Evolutionary conservation across 257 asterid genomes (phyloP).

Genomic region (Capsicum pubescens): DNA sequence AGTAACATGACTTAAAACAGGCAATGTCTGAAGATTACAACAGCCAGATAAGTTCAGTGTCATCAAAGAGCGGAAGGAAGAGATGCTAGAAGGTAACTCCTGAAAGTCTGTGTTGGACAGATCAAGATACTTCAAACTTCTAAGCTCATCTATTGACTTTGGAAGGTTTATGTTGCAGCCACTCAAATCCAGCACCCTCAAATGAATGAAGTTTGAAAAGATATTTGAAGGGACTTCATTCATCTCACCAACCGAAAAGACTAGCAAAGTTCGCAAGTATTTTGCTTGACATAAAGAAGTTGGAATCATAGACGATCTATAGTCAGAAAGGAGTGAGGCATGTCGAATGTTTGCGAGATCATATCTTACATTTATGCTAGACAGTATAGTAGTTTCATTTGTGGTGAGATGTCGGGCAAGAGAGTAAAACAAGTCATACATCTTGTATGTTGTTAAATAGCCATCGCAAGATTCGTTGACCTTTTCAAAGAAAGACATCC

Average conservation of each 20-base stretch:
- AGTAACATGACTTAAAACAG: constrained; percentile 21
- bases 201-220: constrained; percentile 27
- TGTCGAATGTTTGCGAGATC: constrained; percentile 28
- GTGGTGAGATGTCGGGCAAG: constrained; percentile 35
- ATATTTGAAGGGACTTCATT: constrained; percentile 5
- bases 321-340: constrained; percentile 31
- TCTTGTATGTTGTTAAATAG: constrained; percentile 25
- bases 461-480: constrained; percentile 26
- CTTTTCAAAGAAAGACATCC: constrained; percentile 35
- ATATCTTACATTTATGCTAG: not conserved
- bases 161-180: constrained; percentile 33
- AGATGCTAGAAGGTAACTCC: constrained; percentile 33
- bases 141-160: constrained; percentile 17
- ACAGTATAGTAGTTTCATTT: constrained; percentile 29
- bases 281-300: constrained; percentile 24
- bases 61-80: constrained; percentile 31
- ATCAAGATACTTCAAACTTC: constrained; percentile 36
- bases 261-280: constrained; percentile 38
- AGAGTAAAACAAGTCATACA: constrained; percentile 32
- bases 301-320: constrained; percentile 19
- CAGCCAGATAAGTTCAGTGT: constrained; percentile 39
- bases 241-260: constrained; percentile 35
- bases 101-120: constrained; percentile 26
- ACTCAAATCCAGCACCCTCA: constrained; percentile 38
- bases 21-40: constrained; percentile 35